Conservation (phyloP, 495 filamentous ascomycete genomes). For the Aspergillus avenaceus region DNA sequence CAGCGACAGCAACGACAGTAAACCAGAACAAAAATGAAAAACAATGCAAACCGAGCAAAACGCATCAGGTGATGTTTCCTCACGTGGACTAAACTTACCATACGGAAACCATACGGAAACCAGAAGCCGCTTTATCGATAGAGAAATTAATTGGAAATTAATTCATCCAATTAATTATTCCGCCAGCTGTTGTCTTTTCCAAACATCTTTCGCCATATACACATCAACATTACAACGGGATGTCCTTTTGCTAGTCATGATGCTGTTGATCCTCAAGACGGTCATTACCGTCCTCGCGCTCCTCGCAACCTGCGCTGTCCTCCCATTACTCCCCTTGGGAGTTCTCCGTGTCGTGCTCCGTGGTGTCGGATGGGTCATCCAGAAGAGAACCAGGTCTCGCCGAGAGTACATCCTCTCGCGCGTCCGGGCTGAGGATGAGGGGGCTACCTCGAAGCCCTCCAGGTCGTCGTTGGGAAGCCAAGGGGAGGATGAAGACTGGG, state of each 20-base stretch:
- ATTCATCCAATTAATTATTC: too few relatives aligned
- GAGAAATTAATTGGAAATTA: conserved; percentile 10
- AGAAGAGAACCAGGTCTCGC: conserved; percentile 61
- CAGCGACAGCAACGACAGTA: background rate
- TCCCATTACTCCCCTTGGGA: conserved; percentile 33
- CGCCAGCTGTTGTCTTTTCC: conserved; percentile 2
- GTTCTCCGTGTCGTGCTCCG: conserved; percentile 37
- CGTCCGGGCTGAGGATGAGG: conserved; percentile 56
- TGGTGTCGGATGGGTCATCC: conserved; percentile 60
- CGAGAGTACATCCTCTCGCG: conserved; percentile 57
- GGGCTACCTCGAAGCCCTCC: conserved; percentile 35
- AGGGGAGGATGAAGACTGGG: conserved; percentile 66
- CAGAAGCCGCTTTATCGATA: conserved; percentile 14
- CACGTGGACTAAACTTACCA: background rate
- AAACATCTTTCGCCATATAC: too few relatives aligned
- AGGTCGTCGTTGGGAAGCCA: conserved; percentile 24
- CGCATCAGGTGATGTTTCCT: background rate
- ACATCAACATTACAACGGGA: conserved; percentile 10
- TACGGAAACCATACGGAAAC: background rate
- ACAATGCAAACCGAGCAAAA: too few relatives aligned
- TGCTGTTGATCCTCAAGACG: conserved; percentile 36
- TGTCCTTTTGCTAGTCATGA: conserved; percentile 15
- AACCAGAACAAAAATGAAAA: background rate
- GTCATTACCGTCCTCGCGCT: conserved; percentile 31
- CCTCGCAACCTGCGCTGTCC: conserved; percentile 30